phyloP scores from a whole-genome alignment of 129 eudicot species.

The Pittosporum tobira region DNA sequence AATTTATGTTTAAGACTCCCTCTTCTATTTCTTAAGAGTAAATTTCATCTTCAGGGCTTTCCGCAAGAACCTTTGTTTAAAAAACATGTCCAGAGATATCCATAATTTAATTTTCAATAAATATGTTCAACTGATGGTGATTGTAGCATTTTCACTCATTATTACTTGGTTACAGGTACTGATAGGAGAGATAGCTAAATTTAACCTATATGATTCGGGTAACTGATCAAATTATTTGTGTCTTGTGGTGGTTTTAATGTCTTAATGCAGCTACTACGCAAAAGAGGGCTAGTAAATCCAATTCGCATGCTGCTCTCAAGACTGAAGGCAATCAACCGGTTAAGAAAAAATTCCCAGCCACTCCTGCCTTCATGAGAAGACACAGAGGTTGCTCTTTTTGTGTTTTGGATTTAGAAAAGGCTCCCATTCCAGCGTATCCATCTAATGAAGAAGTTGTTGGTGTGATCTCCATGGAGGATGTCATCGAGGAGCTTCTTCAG shows the following conservation, averaged over 20 bases:
- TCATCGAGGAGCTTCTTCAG: slow-evolving; percentile 99
- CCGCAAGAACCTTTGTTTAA: no score
- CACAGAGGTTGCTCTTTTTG: slow-evolving; percentile 96
- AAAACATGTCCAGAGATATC: neutral
- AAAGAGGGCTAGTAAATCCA: slow-evolving; percentile 28
- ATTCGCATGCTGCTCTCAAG: slow-evolving; percentile 30
- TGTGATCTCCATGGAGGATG: slow-evolving; percentile 95
- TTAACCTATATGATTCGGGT: neutral
- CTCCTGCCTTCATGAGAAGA: slow-evolving; percentile 86
- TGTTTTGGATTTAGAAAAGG: slow-evolving; percentile 71
- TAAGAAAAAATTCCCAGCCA: slow-evolving; percentile 61
- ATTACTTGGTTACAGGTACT: neutral
- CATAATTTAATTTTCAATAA: neutral
- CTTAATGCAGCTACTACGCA: slow-evolving; percentile 29
- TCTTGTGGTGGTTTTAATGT: slow-evolving; percentile 7
- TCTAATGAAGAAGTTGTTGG: slow-evolving; percentile 69
- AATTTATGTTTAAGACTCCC: neutral
- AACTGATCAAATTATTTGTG: neutral
- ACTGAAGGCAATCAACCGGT: slow-evolving; percentile 33
- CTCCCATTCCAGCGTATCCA: slow-evolving; percentile 67
- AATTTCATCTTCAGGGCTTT: neutral
- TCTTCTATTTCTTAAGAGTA: neutral
- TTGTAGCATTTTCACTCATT: neutral
- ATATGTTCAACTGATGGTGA: neutral
- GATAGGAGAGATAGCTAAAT: neutral